Evolutionary conservation across 306 rosid species (phyloP), one percentile per base, ranked within the genome.

Genomic region (Cicer yamashitae): DNA sequence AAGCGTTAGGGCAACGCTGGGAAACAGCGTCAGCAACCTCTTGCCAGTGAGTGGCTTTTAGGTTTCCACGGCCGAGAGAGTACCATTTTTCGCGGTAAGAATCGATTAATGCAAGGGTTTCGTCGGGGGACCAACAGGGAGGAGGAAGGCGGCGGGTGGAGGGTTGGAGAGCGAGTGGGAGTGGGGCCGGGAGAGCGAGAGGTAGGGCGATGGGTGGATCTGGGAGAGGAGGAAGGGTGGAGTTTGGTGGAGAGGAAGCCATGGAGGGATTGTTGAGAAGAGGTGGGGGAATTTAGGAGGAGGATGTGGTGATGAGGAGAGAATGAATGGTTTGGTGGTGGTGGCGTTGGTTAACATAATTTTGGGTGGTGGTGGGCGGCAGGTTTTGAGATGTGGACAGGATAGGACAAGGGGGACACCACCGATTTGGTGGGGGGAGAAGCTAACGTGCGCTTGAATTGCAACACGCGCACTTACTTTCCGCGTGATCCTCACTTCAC

Each of bases 51-150:
- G 91, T 85, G 1, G 99, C 97, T 59, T 91, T 94, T 67, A 94
- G 93, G 68, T 94, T 94, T 1, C 96, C 96, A 2, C 99, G 97
- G 54, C 97, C 96, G 10, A 94, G 97, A 10, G 99, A 90, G 73
- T 94, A 92, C 97, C 99, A 94, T 71, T 90, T 94, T n/a, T 91
- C 96, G 7, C 97, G 89, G 79, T 94, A 94, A 0, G 96, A 86
- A 54, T 94, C 96, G 73, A 94, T 94, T 57, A 94, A 86, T 3
- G 98, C 97, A 12, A 89, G 82, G n/a, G 97, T 94, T 79, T 94
- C 98, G 7, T 94, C 97, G 70, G 87, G 96, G 1, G 98, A 89
- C 98, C 98, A 94, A 60, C 98, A 94, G 1, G 98, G 98, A 1
- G 97, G 99, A 0, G 99, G 99, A 1, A 90, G 89, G 52, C 98